phyloP scores from a whole-genome alignment of 176 grass and related monocot genomes.

The Panicum miliaceum region DNA sequence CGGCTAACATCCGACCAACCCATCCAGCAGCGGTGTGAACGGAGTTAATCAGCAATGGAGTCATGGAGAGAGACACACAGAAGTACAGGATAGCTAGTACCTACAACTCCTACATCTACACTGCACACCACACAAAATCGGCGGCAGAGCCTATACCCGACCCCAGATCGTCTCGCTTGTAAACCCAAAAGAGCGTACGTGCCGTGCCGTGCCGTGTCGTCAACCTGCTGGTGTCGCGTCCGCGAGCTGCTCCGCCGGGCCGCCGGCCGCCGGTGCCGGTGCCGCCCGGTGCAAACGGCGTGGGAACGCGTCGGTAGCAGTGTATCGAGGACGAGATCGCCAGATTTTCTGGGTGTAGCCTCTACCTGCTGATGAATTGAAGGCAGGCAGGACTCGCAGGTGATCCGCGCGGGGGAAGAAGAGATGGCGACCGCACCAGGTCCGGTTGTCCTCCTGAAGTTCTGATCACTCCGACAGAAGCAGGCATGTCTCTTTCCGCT shows the following conservation, averaged over 20 bases:
- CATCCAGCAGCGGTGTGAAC: not conserved
- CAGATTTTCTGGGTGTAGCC: too few species aligned
- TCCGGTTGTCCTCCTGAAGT: too few species aligned
- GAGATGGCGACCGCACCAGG: too few species aligned
- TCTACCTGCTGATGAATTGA: too few species aligned
- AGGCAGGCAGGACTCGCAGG: too few species aligned
- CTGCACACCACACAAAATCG: not conserved
- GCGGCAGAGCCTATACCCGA: not conserved
- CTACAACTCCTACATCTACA: too few species aligned
- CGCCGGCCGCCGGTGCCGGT: not conserved
- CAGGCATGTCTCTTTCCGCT: too few species aligned
- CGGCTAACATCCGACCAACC: not conserved
- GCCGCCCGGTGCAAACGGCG: not conserved
- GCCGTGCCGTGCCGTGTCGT: not conserved
- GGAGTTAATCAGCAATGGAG: not conserved
- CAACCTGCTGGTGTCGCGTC: not conserved
- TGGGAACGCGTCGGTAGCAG: too few species aligned
- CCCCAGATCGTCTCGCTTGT: not conserved
- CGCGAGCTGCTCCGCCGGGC: not conserved
- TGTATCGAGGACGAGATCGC: too few species aligned
- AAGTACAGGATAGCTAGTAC: not conserved
- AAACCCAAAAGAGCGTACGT: not conserved
- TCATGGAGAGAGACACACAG: not conserved
- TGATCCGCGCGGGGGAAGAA: too few species aligned
- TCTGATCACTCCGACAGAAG: too few species aligned